These are phyloP conservation scores for Jaltomata sinuosa DNA, from an alignment of 257 asterid species.

Conservation along the genomic window DNA sequence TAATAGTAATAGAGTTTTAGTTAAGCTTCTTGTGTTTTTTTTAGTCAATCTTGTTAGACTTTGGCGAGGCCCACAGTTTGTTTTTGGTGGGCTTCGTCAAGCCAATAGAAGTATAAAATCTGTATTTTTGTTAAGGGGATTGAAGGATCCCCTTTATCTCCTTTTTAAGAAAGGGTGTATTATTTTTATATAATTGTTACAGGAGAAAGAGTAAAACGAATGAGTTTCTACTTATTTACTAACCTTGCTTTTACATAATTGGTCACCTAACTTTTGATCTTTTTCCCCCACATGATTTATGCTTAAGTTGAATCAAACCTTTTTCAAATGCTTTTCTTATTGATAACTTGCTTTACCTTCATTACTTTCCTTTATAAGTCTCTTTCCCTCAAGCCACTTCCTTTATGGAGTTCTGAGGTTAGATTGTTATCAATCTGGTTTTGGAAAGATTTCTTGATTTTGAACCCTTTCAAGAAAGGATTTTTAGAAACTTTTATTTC, in stretches of 20 bases:
- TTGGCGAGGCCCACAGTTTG: constrained; percentile 33
- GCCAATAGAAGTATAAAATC: constrained; percentile 20
- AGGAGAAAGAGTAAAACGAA: constrained; percentile 7
- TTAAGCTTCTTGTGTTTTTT: not conserved
- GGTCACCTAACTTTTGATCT: constrained; percentile 47
- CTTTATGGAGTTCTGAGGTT: constrained; percentile 58
- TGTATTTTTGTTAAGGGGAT: too few relatives aligned
- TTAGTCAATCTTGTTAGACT: not conserved
- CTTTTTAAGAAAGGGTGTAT: constrained; percentile 11
- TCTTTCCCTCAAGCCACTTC: constrained; percentile 50
- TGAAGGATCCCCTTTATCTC: too few relatives aligned
- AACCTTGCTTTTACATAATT: constrained; percentile 26
- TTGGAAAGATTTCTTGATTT: constrained; percentile 38
- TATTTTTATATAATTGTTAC: not conserved
- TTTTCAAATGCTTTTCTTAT: constrained; percentile 54
- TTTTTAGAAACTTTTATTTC: constrained; percentile 7
- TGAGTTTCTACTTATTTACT: constrained; percentile 2
- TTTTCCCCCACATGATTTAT: constrained; percentile 13
- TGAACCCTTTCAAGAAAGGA: constrained; percentile 17
- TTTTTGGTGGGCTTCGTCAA: constrained; percentile 45
- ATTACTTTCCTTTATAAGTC: constrained; percentile 51
- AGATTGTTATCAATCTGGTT: constrained; percentile 46
- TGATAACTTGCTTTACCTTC: constrained; percentile 54
- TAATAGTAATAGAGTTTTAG: not conserved
- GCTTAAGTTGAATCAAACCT: constrained; percentile 16